Base-by-base conservation (phyloP, 305 asterid genomes). In the Fraxinus latifolia region DNA sequence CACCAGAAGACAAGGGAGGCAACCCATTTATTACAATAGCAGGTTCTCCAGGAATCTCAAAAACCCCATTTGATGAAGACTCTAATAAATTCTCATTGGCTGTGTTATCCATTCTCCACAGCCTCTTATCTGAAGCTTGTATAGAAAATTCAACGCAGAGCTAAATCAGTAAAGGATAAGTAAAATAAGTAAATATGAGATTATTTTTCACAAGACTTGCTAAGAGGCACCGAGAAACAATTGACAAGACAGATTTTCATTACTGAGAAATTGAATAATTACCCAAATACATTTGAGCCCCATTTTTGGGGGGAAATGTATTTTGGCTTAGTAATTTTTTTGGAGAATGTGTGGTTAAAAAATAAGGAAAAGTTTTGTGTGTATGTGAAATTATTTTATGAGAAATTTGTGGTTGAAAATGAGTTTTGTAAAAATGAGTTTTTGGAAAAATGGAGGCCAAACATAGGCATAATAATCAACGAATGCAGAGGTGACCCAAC, bases 11-110 rank as follows among this genome's bases (percentile, higher is more conserved):
- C 78, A 55, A n/a, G 1, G 91, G 93, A 70, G 96, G 96, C 78
- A 92, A 39, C 37, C 93, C 89, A 70, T 91, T 90, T 74, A 93
- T 86, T 62, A 93, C 84, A 36, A 92, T 78, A 71, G 88, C 91
- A 21, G 94, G 92, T 84, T 93, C 94, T 78, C 92, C 92, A 7
- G 88, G 92, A 60, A 90, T 50, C 79, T 85, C 82, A 87, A 72
- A 90, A 34, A 89, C 77, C 11, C 74, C 83, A 53, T 86, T 39
- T 7, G 82, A 34, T 34, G 87, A 81, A 23, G 85, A 78, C 23
- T 86, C 89, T n/a, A 25, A 25, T 4, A 74, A 33, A 17, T 91
- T 89, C 81, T 29, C 72, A 72, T 82, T 76, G 42, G 83, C 34
- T 1, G 82, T 53, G 32, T 79, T 82, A 44, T 91, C 90, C 94